Evolutionary conservation across 768 basidiomycete genomes (phyloP).

Genomic region (Dentipellis fragilis): DNA sequence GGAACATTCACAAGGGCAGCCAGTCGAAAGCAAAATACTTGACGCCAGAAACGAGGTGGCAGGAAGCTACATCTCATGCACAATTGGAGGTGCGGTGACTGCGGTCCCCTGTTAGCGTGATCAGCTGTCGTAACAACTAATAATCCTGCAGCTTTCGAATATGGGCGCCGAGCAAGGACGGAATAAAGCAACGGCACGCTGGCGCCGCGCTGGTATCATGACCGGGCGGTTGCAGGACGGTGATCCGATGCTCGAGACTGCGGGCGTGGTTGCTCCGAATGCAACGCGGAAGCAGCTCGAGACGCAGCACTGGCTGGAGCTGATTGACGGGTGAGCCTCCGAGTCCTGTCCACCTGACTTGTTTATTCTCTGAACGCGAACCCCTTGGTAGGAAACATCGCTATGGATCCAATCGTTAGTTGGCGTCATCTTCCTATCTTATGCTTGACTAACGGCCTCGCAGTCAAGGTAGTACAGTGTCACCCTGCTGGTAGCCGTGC

Average conservation of each 20-base stretch:
- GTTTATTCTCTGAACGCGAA: too few species aligned
- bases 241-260: conserved; percentile 26
- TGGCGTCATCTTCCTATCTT: not conserved
- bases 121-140: not conserved
- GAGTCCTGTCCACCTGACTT: not conserved
- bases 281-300: conserved; percentile 39
- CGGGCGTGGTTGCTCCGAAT: conserved; percentile 19
- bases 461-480: conserved; percentile 32
- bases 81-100: conserved; percentile 28
- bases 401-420: conserved; percentile 47
- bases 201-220: conserved; percentile 35
- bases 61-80: conserved; percentile 27
- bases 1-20: conserved; percentile 21
- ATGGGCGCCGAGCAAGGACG: conserved; percentile 31
- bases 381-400: conserved; percentile 37
- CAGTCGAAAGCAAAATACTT: conserved; percentile 20
- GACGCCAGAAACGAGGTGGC: conserved; percentile 19
- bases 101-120: too few species aligned
- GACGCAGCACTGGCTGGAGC: conserved; percentile 55
- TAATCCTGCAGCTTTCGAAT: not conserved
- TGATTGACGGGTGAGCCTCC: conserved; percentile 32
- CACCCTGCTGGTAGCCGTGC: not conserved
- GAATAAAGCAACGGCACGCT: conserved; percentile 36
- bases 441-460: not conserved
- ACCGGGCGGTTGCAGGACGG: conserved; percentile 33